These are phyloP conservation scores for Kwoniella sp. DNA, from an alignment of 768 basidiomycete genomes.

Conservation along the genomic window DNA sequence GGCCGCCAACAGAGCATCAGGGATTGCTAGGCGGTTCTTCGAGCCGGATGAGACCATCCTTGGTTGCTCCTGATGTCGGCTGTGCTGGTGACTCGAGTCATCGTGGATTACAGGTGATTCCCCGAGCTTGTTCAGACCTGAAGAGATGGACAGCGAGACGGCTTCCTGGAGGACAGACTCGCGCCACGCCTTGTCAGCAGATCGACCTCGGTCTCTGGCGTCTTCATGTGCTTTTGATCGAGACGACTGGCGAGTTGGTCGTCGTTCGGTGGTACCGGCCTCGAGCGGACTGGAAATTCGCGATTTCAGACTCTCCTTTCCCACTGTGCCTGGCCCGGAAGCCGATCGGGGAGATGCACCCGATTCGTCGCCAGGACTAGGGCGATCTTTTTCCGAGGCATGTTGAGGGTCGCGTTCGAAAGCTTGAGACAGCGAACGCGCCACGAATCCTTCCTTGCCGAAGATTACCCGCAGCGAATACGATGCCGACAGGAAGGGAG, in stretches of 20 bases:
- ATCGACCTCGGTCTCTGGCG: constrained; percentile 7
- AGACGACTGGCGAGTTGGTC: not conserved
- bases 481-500: constrained; percentile 23
- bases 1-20: constrained; percentile 1
- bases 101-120: not conserved
- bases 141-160: constrained; percentile 10
- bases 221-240: not conserved
- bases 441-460: constrained; percentile 25
- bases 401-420: constrained; percentile 15
- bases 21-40: constrained; percentile 18
- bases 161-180: constrained; percentile 23
- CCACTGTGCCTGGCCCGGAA: not conserved
- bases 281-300: constrained; percentile 23
- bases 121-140: constrained; percentile 10
- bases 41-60: constrained; percentile 23
- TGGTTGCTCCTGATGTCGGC: not conserved
- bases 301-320: constrained; percentile 12
- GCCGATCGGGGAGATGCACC: not conserved
- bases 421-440: constrained; percentile 21
- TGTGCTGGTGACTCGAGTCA: not conserved
- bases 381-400: not conserved
- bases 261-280: not conserved
- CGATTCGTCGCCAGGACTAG: not conserved
- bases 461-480: constrained; percentile 17
- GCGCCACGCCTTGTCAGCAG: constrained; percentile 18